Base-by-base conservation (phyloP, 192 early-diverging fungal species). In the Cetraspora pellucida region DNA sequence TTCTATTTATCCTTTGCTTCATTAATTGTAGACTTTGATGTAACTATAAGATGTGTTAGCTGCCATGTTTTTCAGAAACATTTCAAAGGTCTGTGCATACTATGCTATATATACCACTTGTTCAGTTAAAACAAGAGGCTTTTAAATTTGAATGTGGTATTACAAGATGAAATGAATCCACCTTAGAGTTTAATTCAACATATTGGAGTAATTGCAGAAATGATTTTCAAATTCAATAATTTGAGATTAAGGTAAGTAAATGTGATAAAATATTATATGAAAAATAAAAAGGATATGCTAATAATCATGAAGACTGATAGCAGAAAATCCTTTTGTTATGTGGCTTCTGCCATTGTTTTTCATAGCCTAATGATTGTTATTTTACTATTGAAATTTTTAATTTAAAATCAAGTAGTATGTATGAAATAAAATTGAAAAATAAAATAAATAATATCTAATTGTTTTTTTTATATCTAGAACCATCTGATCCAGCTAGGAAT, bases 1-100 rank as follows among this genome's bases (percentile, higher is more conserved):
- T 63, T 63, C 27, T 63, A 63, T 63, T 1, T 3, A 25, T 31
- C 0, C 23, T 63, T 63, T 63, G 60, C 28, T 7, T 7, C 17
- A 30, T 63, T 63, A 31, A 63, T 63, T 66, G 11, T 17, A 19
- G 2, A 66, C n/a, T 66, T 66, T 66, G 43, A 66, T 31, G n/a
- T 44, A 66, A 44, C 37, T 44, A 66, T 66, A 1, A 66, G 37
- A 31, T 45, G 21, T 1, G 3, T 37, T 19, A 31, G 9, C 1
- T 66, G 64, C 19, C 17, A 14, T 10, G 0, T 8, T 37, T 66
- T 66, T 66, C 1, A 66, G n/a, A 66, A 45, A 44, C n/a, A 27
- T 44, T n/a, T 37, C 7, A 8, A 11, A 31, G n/a, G 43, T 21
- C 19, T 66, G 44, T 66, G 21, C n/a, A 21, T 2, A 17, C 17